Conservation (phyloP, 495 filamentous ascomycete species). For the Lasiosphaeria hispida region DNA sequence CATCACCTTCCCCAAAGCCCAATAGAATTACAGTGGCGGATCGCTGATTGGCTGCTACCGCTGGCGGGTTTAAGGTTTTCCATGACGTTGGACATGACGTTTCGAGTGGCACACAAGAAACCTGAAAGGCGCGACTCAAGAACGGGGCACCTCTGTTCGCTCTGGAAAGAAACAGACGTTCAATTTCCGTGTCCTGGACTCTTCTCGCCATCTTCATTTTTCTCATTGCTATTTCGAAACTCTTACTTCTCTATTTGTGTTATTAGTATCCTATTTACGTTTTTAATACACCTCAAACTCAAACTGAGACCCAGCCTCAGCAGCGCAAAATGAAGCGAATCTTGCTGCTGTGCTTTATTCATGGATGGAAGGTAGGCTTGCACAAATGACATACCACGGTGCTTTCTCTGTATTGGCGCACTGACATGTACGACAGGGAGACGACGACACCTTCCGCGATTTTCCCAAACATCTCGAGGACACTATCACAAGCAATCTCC, state of each 20-base stretch:
- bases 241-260: not conserved
- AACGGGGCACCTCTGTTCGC: not conserved
- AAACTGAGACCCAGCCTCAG: not conserved
- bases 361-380: constrained; percentile 80
- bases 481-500: constrained; percentile 61
- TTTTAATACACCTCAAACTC: not conserved
- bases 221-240: not conserved
- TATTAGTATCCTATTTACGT: not conserved
- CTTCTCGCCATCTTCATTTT: not conserved
- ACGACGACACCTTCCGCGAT: constrained; percentile 77
- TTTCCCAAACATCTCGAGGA: constrained; percentile 73
- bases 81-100: constrained; percentile 22
- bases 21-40: not conserved
- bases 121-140: not conserved
- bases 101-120: not conserved
- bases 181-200: not conserved
- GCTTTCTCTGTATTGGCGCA: not conserved
- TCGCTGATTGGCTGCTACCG: constrained; percentile 1
- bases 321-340: constrained; percentile 59
- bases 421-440: constrained; percentile 54
- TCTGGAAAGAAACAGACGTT: not conserved
- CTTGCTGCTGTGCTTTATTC: constrained; percentile 82
- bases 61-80: not conserved
- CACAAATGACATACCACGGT: not conserved
- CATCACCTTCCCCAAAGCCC: constrained; percentile 7